phyloP scores from a whole-genome alignment of 495 filamentous ascomycete genomes.

The Penicilliopsis zonata region DNA sequence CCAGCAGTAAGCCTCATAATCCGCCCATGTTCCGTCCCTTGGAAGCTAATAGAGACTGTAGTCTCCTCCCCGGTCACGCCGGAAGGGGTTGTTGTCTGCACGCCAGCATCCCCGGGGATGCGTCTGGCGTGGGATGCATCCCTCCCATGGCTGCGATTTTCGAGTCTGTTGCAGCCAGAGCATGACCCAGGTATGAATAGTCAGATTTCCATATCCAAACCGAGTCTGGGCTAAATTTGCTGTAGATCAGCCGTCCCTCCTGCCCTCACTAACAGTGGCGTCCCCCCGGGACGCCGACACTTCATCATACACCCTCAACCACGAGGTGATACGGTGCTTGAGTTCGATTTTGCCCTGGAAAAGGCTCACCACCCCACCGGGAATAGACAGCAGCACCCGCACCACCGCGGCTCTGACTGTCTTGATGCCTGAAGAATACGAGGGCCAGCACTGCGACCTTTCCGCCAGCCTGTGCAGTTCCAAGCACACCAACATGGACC shows the following conservation, averaged over 20 bases:
- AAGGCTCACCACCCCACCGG: conserved; percentile 1
- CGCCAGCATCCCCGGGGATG: conserved; percentile 4
- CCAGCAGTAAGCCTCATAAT: conserved; percentile 3
- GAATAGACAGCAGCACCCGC: conserved; percentile 3
- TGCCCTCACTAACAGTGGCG: neutral
- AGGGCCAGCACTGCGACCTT: conserved; percentile 1
- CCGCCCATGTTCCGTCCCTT: neutral
- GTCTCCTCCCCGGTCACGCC: conserved; percentile 6
- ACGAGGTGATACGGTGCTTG: conserved; percentile 2
- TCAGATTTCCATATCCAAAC: neutral
- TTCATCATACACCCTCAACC: conserved; percentile 1
- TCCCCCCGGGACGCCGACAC: neutral
- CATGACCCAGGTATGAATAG: conserved; percentile 1
- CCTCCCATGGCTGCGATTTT: conserved; percentile 6
- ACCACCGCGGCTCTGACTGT: conserved; percentile 4
- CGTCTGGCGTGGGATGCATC: conserved; percentile 2
- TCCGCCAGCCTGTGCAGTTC: conserved; percentile 1
- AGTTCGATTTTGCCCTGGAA: conserved; percentile 4
- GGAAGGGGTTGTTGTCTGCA: conserved; percentile 5
- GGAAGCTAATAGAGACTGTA: neutral
- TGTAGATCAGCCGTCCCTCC: conserved; percentile 3
- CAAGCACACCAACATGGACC: conserved; percentile 1
- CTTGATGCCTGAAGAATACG: conserved; percentile 6
- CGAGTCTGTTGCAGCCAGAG: conserved; percentile 1
- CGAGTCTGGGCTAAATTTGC: neutral